These are phyloP conservation scores for Rhodotorula babjevae DNA, from an alignment of 768 basidiomycete species.

Conservation along the genomic window DNA sequence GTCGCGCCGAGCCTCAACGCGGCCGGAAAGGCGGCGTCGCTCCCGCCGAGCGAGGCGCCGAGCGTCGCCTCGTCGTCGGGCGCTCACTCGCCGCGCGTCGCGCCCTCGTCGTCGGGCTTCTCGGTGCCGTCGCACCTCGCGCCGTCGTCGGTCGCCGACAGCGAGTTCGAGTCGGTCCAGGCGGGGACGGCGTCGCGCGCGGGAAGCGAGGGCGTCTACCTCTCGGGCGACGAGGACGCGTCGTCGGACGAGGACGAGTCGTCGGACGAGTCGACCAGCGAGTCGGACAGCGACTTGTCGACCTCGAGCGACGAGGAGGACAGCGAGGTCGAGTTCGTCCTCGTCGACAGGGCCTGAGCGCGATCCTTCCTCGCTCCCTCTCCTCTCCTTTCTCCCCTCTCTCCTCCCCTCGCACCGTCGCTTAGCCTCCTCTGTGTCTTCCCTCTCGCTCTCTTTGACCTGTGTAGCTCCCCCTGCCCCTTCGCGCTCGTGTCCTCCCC, in stretches of 20 bases:
- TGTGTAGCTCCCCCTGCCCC: too few relatives aligned
- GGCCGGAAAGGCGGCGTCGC: slow-evolving; percentile 10
- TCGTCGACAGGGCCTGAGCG: background rate
- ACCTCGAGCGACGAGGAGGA: slow-evolving; percentile 13
- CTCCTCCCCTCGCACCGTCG: too few relatives aligned
- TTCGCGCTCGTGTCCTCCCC: too few relatives aligned
- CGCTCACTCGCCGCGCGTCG: background rate
- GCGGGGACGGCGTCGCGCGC: background rate
- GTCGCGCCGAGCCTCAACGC: slow-evolving; percentile 23
- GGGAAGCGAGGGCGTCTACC: slow-evolving; percentile 1
- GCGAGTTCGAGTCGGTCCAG: slow-evolving; percentile 29
- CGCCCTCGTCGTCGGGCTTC: slow-evolving; percentile 8
- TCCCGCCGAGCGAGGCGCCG: background rate
- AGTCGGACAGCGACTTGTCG: slow-evolving; percentile 4
- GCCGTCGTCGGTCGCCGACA: background rate
- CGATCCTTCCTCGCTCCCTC: background rate
- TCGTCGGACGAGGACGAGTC: background rate
- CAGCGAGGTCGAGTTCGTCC: slow-evolving; percentile 30
- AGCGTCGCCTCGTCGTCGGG: background rate
- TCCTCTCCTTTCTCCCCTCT: too few relatives aligned
- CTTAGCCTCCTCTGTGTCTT: background rate
- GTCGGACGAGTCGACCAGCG: slow-evolving; percentile 1
- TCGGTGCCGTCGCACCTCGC: slow-evolving; percentile 7
- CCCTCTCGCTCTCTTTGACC: too few relatives aligned
- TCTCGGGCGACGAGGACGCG: slow-evolving; percentile 8